Evolutionary conservation across 176 grass and related monocot species (phyloP).

Genomic region (Pontederia crassipes): DNA sequence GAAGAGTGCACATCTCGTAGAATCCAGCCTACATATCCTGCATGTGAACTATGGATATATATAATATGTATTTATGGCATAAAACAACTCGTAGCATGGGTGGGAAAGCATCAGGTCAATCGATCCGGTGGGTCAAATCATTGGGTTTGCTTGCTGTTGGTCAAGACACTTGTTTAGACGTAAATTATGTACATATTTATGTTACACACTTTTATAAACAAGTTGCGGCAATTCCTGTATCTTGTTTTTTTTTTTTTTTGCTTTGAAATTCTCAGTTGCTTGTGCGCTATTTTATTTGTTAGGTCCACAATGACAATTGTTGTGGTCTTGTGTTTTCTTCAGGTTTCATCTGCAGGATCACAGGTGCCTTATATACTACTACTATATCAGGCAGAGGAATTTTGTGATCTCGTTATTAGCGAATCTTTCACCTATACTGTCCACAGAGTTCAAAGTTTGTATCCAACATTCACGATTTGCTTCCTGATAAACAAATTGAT

Average conservation of each 20-base stretch:
- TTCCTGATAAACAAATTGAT: constrained; percentile 63
- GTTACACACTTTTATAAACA: not conserved
- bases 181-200: not conserved
- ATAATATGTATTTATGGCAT: no score
- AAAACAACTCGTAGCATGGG: no score
- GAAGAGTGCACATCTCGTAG: not conserved
- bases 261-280: no score
- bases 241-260: no score
- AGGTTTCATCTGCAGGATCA: constrained; percentile 28
- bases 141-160: no score
- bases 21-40: not conserved
- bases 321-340: constrained; percentile 18
- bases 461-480: constrained; percentile 64
- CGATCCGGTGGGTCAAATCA: no score
- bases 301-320: not conserved
- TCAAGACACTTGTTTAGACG: not conserved
- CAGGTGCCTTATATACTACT: constrained; percentile 59
- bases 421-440: constrained; percentile 35
- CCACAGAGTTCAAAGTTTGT: constrained; percentile 25
- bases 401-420: constrained; percentile 49
- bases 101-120: no score
- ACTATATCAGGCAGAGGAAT: constrained; percentile 78
- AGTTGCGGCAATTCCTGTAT: no score
- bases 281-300: not conserved
- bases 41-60: no score